Evolutionary conservation across 2,329 filamentous ascomycete species (phyloP), one percentile per base, ranked within the genome.

Genomic region (Samsoniella hepiali): DNA sequence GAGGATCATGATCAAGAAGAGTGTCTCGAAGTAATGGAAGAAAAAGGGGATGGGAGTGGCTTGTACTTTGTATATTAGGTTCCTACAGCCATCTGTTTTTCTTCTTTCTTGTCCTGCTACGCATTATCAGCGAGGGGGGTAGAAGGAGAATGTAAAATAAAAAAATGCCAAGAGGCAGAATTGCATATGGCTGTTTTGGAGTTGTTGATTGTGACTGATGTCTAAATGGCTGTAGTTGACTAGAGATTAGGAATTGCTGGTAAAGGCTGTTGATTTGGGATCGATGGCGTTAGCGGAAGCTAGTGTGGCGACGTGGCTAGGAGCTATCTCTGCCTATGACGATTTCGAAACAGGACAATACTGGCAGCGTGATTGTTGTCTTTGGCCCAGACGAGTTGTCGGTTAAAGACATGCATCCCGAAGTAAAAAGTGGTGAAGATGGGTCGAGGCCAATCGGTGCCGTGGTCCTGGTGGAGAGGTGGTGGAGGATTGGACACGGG

Each of bases 1-100:
- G 68, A 75, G 79, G 67, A 70, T 74, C 10, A 74, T 69, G 55
- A 64, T 69, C 40, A 76, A 73, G 71, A 77, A 73, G 72, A 77
- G 70, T 69, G 44, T 22, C 2, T 3, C 17, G 9, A 73, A 71
- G 69, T 74, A 44, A 71, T 64, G 66, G 53, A 42, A 63, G 15
- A 31, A 13, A 42, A 36, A 53, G 36, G 27, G 42, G 32, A 9
- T 51, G 38, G 2, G 27, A 7, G 49, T 10, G 32, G 22, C 13
- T 50, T 53, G 63, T 65, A 44, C 55, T 50, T 51, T 64, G 57
- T 61, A 56, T 51, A 55, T 51, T 64, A 55, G 29, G 27, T 27
- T 31, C 27, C 32, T 2, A 50, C 34, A 15, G 34, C 53, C 53
- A 15, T 63, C 3, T 49, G 32, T 40, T 40, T 3, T 11, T 53